Evolutionary conservation across 768 basidiomycete species (phyloP), one percentile per base, ranked within the genome.

Genomic region (Kwoniella bestiolae): DNA sequence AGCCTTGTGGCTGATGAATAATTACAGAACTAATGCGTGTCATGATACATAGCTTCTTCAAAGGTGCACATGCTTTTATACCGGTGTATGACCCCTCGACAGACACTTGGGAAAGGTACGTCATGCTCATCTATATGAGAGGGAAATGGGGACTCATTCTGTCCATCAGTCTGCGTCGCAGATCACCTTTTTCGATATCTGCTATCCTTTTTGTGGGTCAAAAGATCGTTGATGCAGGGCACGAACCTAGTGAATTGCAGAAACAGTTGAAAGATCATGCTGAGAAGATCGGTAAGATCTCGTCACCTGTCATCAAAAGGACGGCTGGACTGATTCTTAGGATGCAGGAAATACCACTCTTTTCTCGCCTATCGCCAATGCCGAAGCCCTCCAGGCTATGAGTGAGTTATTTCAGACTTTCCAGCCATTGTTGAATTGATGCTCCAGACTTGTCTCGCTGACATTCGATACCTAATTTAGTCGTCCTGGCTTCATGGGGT

Each of bases 71-170:
- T 11, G 50, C 71, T 18, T 77, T 69, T 35, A 77, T 77, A 45
- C 76, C 76, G 2, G 59, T 62, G 14, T 75, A 71, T 46, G 76
- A 77, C 28, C 76, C 76, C 4, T 60, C 64, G 2, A 55, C 63
- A 6, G 76, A 77, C 51, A 73, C 76, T 1, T 73, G 67, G 63
- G 67, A 71, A 26, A 69, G 67, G 75, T 74, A 41, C 60, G 69
- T 53, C n/a, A n/a, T n/a, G n/a, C n/a, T n/a, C n/a, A n/a, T n/a
- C n/a, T n/a, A n/a, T n/a, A n/a, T n/a, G n/a, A n/a, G n/a, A n/a
- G n/a, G n/a, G n/a, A n/a, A n/a, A n/a, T n/a, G n/a, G n/a, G n/a
- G n/a, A n/a, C n/a, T n/a, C n/a, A n/a, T n/a, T n/a, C n/a, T n/a
- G n/a, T n/a, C n/a, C n/a, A n/a, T 18, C n/a, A 68, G 67, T 50